Conservation (phyloP, 1,139 yeast species). For the Lodderomyces elongisporus region DNA sequence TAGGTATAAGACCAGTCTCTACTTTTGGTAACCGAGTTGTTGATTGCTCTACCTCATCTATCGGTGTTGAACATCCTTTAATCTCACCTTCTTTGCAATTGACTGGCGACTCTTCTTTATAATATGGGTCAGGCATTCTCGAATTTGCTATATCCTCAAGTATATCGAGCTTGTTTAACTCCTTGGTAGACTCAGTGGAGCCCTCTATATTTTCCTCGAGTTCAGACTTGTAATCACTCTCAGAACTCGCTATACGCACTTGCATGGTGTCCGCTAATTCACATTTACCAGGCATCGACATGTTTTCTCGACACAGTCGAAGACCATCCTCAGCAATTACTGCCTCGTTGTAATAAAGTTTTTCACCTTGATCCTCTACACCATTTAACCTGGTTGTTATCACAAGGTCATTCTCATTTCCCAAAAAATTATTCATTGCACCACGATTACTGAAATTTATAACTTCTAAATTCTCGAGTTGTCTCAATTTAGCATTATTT, state of each 20-base stretch:
- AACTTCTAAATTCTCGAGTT: not conserved
- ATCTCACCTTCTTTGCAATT: slow-evolving; percentile 6
- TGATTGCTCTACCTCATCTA: not conserved
- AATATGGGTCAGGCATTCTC: slow-evolving; percentile 1
- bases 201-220: slow-evolving; percentile 7
- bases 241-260: not conserved
- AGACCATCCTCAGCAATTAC: not conserved
- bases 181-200: slow-evolving; percentile 7
- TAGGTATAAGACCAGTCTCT: not conserved
- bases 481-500: not conserved
- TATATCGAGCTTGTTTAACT: slow-evolving; percentile 7
- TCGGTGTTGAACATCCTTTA: slow-evolving; percentile 3
- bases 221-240: not conserved
- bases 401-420: not conserved
- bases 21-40: not conserved
- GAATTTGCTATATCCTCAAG: slow-evolving; percentile 2
- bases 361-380: not conserved
- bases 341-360: not conserved
- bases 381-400: not conserved
- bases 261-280: not conserved
- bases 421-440: not conserved
- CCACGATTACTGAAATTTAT: not conserved
- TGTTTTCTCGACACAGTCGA: too few species aligned
- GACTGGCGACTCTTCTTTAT: not conserved
- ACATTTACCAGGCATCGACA: not conserved